Evolutionary conservation across 352 stramenopile genomes (phyloP), one percentile per base, ranked within the genome.

Genomic region (Pythium vanterpoolii): DNA sequence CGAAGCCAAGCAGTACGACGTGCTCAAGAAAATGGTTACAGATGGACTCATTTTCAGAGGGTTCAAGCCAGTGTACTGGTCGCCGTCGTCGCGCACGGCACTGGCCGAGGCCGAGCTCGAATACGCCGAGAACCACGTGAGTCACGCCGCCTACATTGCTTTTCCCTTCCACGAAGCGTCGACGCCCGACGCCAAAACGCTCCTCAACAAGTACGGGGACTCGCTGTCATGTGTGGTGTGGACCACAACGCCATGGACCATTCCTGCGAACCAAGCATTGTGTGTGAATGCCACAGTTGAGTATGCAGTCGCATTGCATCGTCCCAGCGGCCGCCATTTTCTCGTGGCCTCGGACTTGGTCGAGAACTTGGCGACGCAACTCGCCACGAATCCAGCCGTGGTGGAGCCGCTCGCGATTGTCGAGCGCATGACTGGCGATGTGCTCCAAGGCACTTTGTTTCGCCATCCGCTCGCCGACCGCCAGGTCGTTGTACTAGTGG

Each of bases 161-260:
- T 98, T 99, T 69, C 74, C 82, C 47, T 64, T 80, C 40, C 76
- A 79, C 0, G 31, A 43, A 3, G 71, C 72, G 21, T 36, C 21
- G 1, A 52, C 42, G 4, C 19, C 52, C 0, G 39, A 72, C 2
- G 55, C 64, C 36, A 55, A 73, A 27, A 26, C 10, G 9, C 24
- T 79, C 28, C 42, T 86, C 14, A 38, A 56, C 4, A 73, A 84
- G 47, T 85, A 77, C 46, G 64, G 30, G 24, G 57, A 77, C 23
- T 68, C 77, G 18, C 57, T 94, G n/a, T 66, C 69, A 13, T 79
- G 78, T 5, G 83, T 92, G 31, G 91, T 99, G 54, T 99, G 97
- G 96, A 99, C 97, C 6, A 99, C 97, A 6, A 99, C 97, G 54
- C 97, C 97, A 6, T 99, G 97, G 97, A 99, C 97, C 21, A 97